Conservation (phyloP, 2,329 filamentous ascomycete species). For the Bipolaris zeicola region DNA sequence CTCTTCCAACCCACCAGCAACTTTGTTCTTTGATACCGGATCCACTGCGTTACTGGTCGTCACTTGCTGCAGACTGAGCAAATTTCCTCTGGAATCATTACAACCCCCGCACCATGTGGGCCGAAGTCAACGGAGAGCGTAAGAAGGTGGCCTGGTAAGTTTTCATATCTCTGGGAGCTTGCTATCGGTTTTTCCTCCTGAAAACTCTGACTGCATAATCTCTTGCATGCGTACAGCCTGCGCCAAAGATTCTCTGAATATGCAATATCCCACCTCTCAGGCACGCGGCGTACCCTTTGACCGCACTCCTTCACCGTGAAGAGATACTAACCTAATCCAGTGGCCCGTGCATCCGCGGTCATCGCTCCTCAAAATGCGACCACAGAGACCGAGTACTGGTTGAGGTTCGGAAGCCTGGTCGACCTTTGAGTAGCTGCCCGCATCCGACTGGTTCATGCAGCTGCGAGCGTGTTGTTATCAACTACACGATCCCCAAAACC, state of each 20-base stretch:
- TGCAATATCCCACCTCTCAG: background rate
- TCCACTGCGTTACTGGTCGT: constrained; percentile 25
- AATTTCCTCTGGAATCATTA: constrained; percentile 29
- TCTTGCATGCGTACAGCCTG: background rate
- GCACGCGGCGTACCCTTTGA: background rate
- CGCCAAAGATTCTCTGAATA: background rate
- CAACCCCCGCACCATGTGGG: constrained; percentile 59
- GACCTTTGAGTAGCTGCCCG: constrained; percentile 71
- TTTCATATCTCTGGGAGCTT: background rate
- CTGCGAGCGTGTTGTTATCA: constrained; percentile 65
- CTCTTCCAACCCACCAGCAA: constrained; percentile 21
- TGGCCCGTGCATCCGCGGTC: constrained; percentile 75
- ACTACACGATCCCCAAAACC: constrained; percentile 51
- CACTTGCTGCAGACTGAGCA: constrained; percentile 35
- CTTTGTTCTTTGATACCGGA: constrained; percentile 25
- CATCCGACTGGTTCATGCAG: constrained; percentile 68
- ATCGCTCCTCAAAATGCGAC: constrained; percentile 76
- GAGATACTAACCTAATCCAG: constrained; percentile 50
- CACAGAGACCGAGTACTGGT: constrained; percentile 72
- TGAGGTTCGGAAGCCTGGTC: constrained; percentile 72
- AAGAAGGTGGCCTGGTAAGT: constrained; percentile 78
- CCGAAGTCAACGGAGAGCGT: constrained; percentile 68
- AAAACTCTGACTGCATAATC: background rate
- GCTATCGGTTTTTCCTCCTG: background rate
- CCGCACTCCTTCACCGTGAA: background rate